Evolutionary conservation across 306 rosid genomes (phyloP).

Genomic region (Vigna hirtella): DNA sequence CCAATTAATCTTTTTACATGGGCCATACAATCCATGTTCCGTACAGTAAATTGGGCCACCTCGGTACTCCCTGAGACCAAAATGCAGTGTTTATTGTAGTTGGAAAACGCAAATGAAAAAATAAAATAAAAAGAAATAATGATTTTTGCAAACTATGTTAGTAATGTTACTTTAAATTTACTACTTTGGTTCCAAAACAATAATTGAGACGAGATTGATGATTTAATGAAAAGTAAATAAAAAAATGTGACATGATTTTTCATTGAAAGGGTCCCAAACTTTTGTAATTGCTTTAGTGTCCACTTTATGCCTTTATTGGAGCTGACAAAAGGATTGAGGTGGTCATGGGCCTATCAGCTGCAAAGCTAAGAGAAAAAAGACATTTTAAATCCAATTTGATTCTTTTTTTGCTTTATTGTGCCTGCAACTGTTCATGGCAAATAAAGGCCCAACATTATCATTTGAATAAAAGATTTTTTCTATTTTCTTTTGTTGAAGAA

Average conservation of each 20-base stretch:
- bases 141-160: too few relatives aligned
- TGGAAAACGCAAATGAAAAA: neutral
- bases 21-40: constrained; percentile 47
- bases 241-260: constrained; percentile 50
- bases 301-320: constrained; percentile 51
- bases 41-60: constrained; percentile 47
- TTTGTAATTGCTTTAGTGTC: constrained; percentile 35
- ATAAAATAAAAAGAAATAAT: neutral
- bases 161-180: constrained; percentile 15
- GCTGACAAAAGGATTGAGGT: constrained; percentile 50
- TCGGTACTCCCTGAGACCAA: neutral
- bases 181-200: constrained; percentile 29
- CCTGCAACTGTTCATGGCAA: neutral
- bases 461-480: neutral
- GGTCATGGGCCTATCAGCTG: constrained; percentile 51
- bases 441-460: constrained; percentile 21
- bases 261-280: constrained; percentile 56
- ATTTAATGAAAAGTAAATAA: constrained; percentile 9
- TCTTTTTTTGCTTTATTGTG: constrained; percentile 37
- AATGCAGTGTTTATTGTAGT: neutral
- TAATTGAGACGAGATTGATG: constrained; percentile 37
- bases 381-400: constrained; percentile 37
- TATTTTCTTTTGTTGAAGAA: neutral
- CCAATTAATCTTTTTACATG: constrained; percentile 39
- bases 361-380: constrained; percentile 27